phyloP scores from a whole-genome alignment of 169 alveolate genomes.

The Cryptosporidium felis region DNA sequence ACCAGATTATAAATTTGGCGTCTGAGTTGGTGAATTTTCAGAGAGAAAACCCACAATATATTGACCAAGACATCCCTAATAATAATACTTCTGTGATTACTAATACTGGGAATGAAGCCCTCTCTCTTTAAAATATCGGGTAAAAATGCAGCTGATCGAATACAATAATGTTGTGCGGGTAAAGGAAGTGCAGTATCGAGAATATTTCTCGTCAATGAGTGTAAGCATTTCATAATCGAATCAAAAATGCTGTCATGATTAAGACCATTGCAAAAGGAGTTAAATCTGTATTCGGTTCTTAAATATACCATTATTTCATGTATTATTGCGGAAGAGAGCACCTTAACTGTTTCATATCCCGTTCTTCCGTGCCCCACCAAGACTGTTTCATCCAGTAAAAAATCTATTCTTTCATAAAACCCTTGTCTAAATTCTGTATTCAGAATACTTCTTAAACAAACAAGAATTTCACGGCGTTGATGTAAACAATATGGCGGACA shows the following conservation, averaged over 20 bases:
- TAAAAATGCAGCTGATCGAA: constrained; percentile 54
- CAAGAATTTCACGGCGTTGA: constrained; percentile 68
- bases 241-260: constrained; percentile 44
- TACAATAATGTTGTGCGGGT: constrained; percentile 71
- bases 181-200: constrained; percentile 63
- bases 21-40: constrained; percentile 61
- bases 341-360: constrained; percentile 66
- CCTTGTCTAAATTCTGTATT: constrained; percentile 61
- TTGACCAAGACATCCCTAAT: constrained; percentile 50
- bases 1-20: constrained; percentile 60
- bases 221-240: constrained; percentile 40
- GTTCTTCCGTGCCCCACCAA: constrained; percentile 66
- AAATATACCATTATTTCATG: constrained; percentile 54
- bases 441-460: constrained; percentile 52
- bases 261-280: constrained; percentile 5
- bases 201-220: constrained; percentile 55
- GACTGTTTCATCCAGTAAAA: constrained; percentile 54
- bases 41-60: constrained; percentile 42
- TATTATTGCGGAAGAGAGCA: constrained; percentile 48
- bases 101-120: constrained; percentile 33
- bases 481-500: constrained; percentile 67
- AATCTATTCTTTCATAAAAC: constrained; percentile 22
- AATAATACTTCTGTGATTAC: constrained; percentile 41
- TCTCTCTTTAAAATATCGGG: constrained; percentile 65
- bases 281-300: constrained; percentile 20